phyloP scores from a whole-genome alignment of 2,329 filamentous ascomycete genomes.

The Ceratocystis diversiconidia region DNA sequence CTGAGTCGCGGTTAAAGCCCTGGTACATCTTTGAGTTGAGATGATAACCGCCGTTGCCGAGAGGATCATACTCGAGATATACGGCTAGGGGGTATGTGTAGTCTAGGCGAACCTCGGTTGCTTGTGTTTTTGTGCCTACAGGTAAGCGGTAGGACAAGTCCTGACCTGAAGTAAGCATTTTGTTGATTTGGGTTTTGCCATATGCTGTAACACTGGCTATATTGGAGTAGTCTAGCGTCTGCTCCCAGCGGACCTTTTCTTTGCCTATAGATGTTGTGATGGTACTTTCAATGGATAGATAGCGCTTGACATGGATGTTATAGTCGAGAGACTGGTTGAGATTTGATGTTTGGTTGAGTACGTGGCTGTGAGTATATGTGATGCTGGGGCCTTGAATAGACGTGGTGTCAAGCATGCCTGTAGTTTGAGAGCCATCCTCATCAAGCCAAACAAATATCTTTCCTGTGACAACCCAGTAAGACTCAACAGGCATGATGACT shows the following conservation, averaged over 20 bases:
- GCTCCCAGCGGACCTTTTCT: slow-evolving; percentile 38
- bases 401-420: slow-evolving; percentile 26
- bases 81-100: slow-evolving; percentile 38
- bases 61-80: slow-evolving; percentile 12
- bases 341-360: slow-evolving; percentile 32
- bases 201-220: slow-evolving; percentile 32
- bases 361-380: slow-evolving; percentile 11
- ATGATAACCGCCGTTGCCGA: slow-evolving; percentile 17
- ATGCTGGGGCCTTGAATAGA: slow-evolving; percentile 24
- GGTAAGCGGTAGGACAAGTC: slow-evolving; percentile 26
- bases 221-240: slow-evolving; percentile 40
- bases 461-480: slow-evolving; percentile 61
- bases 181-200: slow-evolving; percentile 29
- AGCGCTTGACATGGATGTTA: slow-evolving; percentile 40
- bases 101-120: neutral
- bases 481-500: slow-evolving; percentile 25
- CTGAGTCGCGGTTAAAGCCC: slow-evolving; percentile 27
- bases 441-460: slow-evolving; percentile 71
- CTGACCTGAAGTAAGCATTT: slow-evolving; percentile 32
- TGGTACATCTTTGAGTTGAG: slow-evolving; percentile 29
- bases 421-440: slow-evolving; percentile 35
- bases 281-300: slow-evolving; percentile 37
- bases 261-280: slow-evolving; percentile 22
- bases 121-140: neutral
- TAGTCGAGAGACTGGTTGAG: slow-evolving; percentile 47